These are phyloP conservation scores for Metschnikowia picachoensis DNA, from an alignment of 805 yeast species.

Conservation along the genomic window DNA sequence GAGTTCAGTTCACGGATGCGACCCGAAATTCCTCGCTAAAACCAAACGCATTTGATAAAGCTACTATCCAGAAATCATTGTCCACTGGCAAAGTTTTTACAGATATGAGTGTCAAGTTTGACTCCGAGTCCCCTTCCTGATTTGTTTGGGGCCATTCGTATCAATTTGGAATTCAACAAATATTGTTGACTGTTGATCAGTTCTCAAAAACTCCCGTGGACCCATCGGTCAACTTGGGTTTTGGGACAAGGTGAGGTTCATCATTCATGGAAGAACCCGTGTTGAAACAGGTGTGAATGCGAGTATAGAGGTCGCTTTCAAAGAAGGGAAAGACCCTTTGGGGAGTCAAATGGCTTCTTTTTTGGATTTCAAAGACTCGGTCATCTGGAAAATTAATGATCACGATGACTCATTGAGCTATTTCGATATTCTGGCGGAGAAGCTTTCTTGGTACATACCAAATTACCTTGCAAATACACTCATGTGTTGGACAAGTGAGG, in stretches of 20 bases:
- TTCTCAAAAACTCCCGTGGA: slow-evolving; percentile 89
- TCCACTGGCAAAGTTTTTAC: slow-evolving; percentile 71
- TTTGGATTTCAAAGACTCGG: slow-evolving; percentile 63
- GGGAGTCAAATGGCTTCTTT: slow-evolving; percentile 74
- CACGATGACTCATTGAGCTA: slow-evolving; percentile 66
- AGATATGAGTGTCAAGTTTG: slow-evolving; percentile 52
- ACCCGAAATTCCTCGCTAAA: slow-evolving; percentile 30
- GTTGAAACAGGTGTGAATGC: slow-evolving; percentile 49
- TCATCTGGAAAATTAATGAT: slow-evolving; percentile 58
- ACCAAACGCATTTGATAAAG: slow-evolving; percentile 17
- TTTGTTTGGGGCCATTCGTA: slow-evolving; percentile 84
- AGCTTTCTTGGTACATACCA: slow-evolving; percentile 70
- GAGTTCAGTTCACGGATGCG: slow-evolving; percentile 56
- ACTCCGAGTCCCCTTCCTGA: slow-evolving; percentile 55
- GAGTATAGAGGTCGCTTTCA: slow-evolving; percentile 54
- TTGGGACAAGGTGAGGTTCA: slow-evolving; percentile 84
- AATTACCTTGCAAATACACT: slow-evolving; percentile 54
- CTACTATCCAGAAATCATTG: slow-evolving; percentile 70
- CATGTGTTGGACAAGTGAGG: slow-evolving; percentile 56
- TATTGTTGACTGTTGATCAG: slow-evolving; percentile 71
- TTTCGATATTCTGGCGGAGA: slow-evolving; percentile 57
- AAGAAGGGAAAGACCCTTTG: slow-evolving; percentile 78
- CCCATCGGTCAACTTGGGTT: slow-evolving; percentile 79
- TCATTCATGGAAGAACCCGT: slow-evolving; percentile 67
- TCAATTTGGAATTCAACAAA: slow-evolving; percentile 79